A percentile compares a stretch with the other conserved stretches of the same genome.
phyloP scores from a whole-genome alignment of 306 rosid genomes.

The Corylus americana region DNA sequence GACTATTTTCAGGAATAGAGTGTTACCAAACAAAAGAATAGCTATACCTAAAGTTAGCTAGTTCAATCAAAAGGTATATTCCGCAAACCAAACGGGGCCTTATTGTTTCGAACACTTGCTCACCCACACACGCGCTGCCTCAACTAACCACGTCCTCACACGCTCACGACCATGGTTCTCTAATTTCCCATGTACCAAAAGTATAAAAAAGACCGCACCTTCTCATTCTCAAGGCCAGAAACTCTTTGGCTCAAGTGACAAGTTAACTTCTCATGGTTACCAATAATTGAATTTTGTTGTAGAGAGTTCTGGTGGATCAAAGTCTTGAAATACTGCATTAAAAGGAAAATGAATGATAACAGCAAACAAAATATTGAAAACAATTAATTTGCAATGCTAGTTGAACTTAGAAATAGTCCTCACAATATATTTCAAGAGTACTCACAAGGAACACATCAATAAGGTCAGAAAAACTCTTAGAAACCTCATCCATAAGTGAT shows the following conservation, averaged over 20 bases:
- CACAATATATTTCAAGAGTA: constrained; percentile 27
- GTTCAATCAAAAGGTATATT: too few species aligned
- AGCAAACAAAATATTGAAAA: constrained; percentile 7
- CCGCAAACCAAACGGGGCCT: too few species aligned
- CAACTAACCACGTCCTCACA: too few species aligned
- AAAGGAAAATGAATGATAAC: constrained; percentile 19
- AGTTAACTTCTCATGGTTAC: constrained; percentile 50
- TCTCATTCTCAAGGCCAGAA: constrained; percentile 64
- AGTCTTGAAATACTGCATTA: constrained; percentile 64
- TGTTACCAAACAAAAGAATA: too few species aligned
- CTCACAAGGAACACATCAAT: constrained; percentile 62
- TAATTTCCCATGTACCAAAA: not conserved
- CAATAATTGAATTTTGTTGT: constrained; percentile 43
- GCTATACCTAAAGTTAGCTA: too few species aligned
- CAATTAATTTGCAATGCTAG: constrained; percentile 4
- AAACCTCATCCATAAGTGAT: constrained; percentile 58
- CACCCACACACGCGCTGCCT: too few species aligned
- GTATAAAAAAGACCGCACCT: constrained; percentile 42
- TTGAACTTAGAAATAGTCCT: constrained; percentile 8
- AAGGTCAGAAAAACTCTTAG: constrained; percentile 52
- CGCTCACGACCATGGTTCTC: too few species aligned
- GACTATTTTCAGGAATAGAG: too few species aligned
- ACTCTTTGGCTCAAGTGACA: constrained; percentile 56
- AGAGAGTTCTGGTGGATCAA: constrained; percentile 38
- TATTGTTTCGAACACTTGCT: too few species aligned